phyloP scores from a whole-genome alignment of 2,329 filamentous ascomycete species.

The Alternaria sp. region DNA sequence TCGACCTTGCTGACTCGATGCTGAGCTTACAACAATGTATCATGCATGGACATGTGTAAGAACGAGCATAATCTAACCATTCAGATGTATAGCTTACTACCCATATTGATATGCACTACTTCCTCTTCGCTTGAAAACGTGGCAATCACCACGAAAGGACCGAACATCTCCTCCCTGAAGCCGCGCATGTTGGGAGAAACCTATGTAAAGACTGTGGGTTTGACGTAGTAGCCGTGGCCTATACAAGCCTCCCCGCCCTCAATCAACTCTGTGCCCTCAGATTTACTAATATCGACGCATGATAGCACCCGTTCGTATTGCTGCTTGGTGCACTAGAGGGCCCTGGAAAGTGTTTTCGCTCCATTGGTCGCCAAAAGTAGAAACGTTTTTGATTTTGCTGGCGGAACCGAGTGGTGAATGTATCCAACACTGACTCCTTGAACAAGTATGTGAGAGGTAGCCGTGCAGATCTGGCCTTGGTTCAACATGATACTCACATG shows the following conservation, averaged over 20 bases:
- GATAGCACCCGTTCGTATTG: conserved; percentile 55
- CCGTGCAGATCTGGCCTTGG: conserved; percentile 65
- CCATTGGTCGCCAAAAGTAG: conserved; percentile 51
- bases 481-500: conserved; percentile 66
- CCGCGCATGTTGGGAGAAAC: conserved; percentile 5
- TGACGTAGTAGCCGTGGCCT: conserved; percentile 62
- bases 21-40: too few species aligned
- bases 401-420: conserved; percentile 60
- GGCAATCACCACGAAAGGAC: conserved; percentile 14
- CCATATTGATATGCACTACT: conserved; percentile 15
- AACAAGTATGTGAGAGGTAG: conserved; percentile 63
- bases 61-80: background rate
- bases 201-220: conserved; percentile 48
- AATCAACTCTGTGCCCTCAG: conserved; percentile 60
- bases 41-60: background rate
- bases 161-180: conserved; percentile 17
- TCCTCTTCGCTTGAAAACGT: conserved; percentile 17
- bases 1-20: too few species aligned
- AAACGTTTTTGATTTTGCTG: conserved; percentile 13
- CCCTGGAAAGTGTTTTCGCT: conserved; percentile 55
- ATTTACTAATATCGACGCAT: conserved; percentile 56
- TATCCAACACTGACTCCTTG: conserved; percentile 65
- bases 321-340: conserved; percentile 55
- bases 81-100: conserved; percentile 10
- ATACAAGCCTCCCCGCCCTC: conserved; percentile 55